phyloP scores from a whole-genome alignment of 2,329 filamentous ascomycete species.

The Sclerotinia sclerotiorum region DNA sequence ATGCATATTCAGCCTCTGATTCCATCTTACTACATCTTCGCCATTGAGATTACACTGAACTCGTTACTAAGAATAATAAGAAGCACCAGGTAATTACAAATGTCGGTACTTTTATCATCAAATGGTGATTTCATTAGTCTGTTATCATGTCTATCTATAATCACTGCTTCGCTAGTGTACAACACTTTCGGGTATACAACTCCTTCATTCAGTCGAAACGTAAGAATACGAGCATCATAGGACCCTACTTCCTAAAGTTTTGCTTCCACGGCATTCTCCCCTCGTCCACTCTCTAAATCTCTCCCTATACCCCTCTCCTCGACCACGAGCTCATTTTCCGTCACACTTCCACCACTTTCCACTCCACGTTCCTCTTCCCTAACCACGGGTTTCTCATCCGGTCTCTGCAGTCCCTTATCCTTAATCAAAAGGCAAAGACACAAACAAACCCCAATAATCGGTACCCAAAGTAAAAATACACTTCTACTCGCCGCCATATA shows the following conservation, averaged over 20 bases:
- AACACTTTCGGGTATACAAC: background rate
- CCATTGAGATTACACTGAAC: too few species aligned
- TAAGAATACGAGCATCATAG: too few species aligned
- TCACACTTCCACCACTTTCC: background rate
- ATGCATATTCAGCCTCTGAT: too few species aligned
- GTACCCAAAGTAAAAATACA: conserved; percentile 58
- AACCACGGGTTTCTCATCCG: conserved; percentile 30
- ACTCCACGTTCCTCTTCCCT: background rate
- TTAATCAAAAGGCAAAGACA: conserved; percentile 52
- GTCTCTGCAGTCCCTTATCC: conserved; percentile 48
- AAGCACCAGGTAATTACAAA: background rate
- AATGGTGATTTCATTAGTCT: background rate
- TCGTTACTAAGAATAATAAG: background rate
- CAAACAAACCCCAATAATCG: conserved; percentile 53
- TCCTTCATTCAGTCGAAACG: background rate
- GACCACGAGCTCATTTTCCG: background rate
- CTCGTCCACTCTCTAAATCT: conserved; percentile 1
- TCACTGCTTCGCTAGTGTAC: background rate
- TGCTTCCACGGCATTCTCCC: background rate
- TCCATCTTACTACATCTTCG: too few species aligned
- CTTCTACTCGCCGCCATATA: conserved; percentile 55
- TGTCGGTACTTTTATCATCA: background rate
- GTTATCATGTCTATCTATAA: background rate
- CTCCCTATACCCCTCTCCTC: background rate
- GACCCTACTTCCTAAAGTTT: too few species aligned